Evolutionary conservation across 2,329 filamentous ascomycete genomes (phyloP), one percentile per base, ranked within the genome.

Genomic region (Ophidiomyces ophidiicola): DNA sequence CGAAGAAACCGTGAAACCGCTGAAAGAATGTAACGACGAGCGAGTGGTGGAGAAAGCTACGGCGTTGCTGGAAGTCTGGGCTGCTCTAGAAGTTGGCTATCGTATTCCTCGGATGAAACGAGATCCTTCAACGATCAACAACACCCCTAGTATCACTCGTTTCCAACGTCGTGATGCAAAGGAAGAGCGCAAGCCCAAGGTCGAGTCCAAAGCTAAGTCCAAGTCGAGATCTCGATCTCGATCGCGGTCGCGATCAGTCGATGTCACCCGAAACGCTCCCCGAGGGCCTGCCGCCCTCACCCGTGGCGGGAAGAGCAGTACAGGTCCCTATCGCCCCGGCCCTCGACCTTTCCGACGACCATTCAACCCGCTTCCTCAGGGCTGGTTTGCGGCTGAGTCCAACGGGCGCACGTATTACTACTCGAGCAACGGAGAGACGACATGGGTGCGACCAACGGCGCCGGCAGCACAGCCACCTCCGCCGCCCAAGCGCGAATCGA

Each of bases 51-150:
- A 72, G 14, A 79, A 80, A 52, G 77, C 88, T 4, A 72, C 71
- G 39, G 70, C 73, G 32, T 68, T 98, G 24, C 64, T 94, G 19
- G 76, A 84, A 6, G 79, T 80, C 48, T 98, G 90, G 90, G 81
- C 80, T 56, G 87, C 85, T 51, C 68, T 98, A 34, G 82, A 94
- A 58, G 72, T 92, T 24, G 90, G 78, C 5, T 98, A 96, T 60
- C 79, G 90, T 44, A 98, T 98, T 54, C 85, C 85, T 25, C 76
- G 88, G 42, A 83, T 90, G 64, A 92, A 93, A 64, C 65, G 82
- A 42, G 85, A 88, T 55, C 78, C 80, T 18, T 78, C 76, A 47
- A 73, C 58, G 46, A 52, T 55, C 33, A 59, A 57, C 46, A 59
- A 56, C 50, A 60, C 68, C 31, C 66, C 71, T 20, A 75, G 74